Percentiles rank a stretch among this genome's conserved stretches.
Conservation (phyloP, 192 early-diverging fungal genomes). For the Gaertneriomyces sp. region DNA sequence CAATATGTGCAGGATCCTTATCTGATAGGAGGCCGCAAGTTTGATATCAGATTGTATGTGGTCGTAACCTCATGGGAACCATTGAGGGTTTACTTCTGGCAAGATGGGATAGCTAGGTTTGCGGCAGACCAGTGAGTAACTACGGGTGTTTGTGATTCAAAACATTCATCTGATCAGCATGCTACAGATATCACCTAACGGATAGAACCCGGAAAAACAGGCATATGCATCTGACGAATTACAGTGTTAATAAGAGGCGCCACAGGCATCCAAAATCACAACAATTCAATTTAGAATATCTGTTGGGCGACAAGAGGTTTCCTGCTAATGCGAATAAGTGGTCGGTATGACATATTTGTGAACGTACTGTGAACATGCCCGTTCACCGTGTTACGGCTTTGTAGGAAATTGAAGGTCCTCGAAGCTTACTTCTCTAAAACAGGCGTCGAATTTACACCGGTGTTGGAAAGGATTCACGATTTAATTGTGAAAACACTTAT, state of each 20-base stretch:
- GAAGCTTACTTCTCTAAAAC: conserved; percentile 34
- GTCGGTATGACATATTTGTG: conserved; percentile 6
- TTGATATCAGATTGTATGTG: conserved; percentile 46
- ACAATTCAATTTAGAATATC: neutral
- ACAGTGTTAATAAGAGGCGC: conserved; percentile 32
- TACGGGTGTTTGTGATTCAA: neutral
- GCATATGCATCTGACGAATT: conserved; percentile 50
- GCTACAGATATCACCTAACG: neutral
- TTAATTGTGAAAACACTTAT: conserved; percentile 44
- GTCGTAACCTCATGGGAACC: conserved; percentile 48
- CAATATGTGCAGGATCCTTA: conserved; percentile 41
- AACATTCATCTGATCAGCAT: neutral
- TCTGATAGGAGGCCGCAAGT: conserved; percentile 43
- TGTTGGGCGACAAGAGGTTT: conserved; percentile 31
- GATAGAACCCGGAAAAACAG: conserved; percentile 20
- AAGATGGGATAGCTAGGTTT: conserved; percentile 43
- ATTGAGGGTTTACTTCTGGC: conserved; percentile 35
- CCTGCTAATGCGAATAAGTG: conserved; percentile 35
- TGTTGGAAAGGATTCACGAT: conserved; percentile 34
- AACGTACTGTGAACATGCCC: neutral
- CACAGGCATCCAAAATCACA: neutral
- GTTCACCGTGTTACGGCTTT: too few relatives aligned
- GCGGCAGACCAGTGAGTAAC: conserved; percentile 35
- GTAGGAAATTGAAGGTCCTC: conserved; percentile 31
- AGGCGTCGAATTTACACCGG: conserved; percentile 28